A percentile compares a stretch with the other conserved stretches of the same genome.
phyloP scores from a whole-genome alignment of 169 alveolate species.

The Eimeria necatrix region DNA sequence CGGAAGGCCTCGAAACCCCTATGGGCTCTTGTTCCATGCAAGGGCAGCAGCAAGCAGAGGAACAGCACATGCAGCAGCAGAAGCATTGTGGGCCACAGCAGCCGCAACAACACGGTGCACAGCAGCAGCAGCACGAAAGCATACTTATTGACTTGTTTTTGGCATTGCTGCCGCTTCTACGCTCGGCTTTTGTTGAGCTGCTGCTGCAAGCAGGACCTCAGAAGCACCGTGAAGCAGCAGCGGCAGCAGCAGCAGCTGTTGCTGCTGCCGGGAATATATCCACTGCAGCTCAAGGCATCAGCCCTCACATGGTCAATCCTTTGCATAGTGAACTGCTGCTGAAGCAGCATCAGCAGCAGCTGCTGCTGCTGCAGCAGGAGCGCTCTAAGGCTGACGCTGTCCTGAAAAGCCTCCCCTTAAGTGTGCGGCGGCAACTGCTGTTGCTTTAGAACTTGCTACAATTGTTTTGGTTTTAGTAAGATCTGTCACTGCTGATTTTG shows the following conservation, averaged over 20 bases:
- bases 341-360: background rate
- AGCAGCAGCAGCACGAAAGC: conserved; percentile 57
- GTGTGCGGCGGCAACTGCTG: background rate
- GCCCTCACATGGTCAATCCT: background rate
- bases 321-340: background rate
- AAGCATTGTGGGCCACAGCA: background rate
- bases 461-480: background rate
- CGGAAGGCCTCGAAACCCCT: background rate
- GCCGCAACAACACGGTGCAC: background rate
- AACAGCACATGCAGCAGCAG: conserved; percentile 11
- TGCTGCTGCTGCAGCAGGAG: background rate
- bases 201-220: conserved; percentile 42
- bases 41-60: conserved; percentile 2
- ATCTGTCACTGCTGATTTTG: background rate
- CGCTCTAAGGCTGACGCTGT: background rate
- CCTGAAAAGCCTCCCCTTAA: background rate
- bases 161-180: conserved; percentile 4
- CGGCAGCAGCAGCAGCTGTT: background rate
- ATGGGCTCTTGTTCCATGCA: background rate
- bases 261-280: background rate
- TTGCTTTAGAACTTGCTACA: no score
- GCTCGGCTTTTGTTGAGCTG: background rate
- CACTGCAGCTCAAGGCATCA: background rate
- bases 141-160: background rate
- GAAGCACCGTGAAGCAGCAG: background rate